Evolutionary conservation across 176 grass and related monocot genomes (phyloP), one percentile per base, ranked within the genome.

Genomic region (Bonia amplexicaulis): DNA sequence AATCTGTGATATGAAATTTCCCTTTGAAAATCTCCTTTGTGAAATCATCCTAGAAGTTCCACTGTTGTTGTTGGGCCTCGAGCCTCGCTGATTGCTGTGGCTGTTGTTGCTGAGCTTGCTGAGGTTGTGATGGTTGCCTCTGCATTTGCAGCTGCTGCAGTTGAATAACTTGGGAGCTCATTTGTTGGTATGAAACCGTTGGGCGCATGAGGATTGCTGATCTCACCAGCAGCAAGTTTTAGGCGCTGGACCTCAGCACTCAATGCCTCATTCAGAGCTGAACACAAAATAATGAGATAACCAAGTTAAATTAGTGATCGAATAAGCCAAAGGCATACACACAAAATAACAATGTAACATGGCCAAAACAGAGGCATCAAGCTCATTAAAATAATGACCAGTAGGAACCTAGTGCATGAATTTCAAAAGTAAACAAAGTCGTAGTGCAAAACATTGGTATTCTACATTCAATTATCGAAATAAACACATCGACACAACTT

Each of bases 181-280:
- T 76, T 61, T 76, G 89, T 52, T 74, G 76, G 4, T 89, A 80
- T 69, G 80, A 79, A 87, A 87, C 71, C 26, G 44, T 82, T 87
- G 0, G 55, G 48, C 52, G 68, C 59, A 71, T 70, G 85, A 86
- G 60, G 77, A 65, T 89, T 82, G 59, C n/a, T 87, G 31, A 86
- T 66, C 87, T 93, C 91, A 66, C 77, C 85, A 46, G 64, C 66
- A 80, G 64, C 76, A 74, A 90, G 59, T 85, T 87, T 98, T 74
- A 90, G 80, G 80, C 87, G 83, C 42, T 90, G 85, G 33, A 93
- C 80, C 80, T 95, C 89, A 9, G 66, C 73, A 54, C 8, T 46
- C 79, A 98, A 83, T 52, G 89, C 89, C 62, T 95, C 89, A 55
- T 91, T 97, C 84, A 95, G 89, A 84, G 93, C 96, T 98, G 91